Evolutionary conservation across 129 eudicot genomes (phyloP), one percentile per base, ranked within the genome.

Genomic region (Oenanthe sinensis): DNA sequence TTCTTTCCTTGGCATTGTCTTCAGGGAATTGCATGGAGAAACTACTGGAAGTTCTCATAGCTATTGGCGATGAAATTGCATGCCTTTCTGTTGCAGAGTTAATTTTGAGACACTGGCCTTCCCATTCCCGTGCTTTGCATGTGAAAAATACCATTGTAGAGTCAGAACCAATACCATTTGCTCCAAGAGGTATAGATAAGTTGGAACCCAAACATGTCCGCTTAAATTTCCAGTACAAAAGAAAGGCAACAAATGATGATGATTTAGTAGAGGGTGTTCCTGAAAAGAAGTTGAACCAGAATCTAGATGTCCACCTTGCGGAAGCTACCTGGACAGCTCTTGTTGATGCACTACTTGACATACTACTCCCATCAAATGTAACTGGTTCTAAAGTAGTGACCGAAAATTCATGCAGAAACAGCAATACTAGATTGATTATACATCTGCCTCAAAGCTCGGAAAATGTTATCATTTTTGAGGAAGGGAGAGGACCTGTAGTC

Each of bases 1-100:
- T 37, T 70, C 63, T 78, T 46, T 80, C 30, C 5, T 79, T 77
- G 39, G 20, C 68, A 75, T 67, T 84, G 83, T 45, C 48, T 84
- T 74, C 82, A 95, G 99, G 99, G 99, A 95, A 95, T 81, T 95
- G 97, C 87, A 95, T 95, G 99, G 99, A 95, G 87, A 95, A 95
- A 82, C 87, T 95, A 63, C 78, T 95, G 87, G 99, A 95, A 89
- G 99, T 95, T 79, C 91, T 95, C 50, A 92, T 95, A 77, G 99
- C 99, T 46, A 95, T 95, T 47, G 96, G 99, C 62, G 99, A 95
- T 74, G 99, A 95, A 84, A 91, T 92, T 78, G 90, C 99, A 26
- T 91, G 94, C 80, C 95, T 92, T 85, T 90, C 95, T 54, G 94
- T 95, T 73, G 91, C 97, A 20, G 91, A 95, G 75, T 78, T 95